Base-by-base conservation (phyloP, 176 grass and related monocot genomes). In the Musa acuminata region DNA sequence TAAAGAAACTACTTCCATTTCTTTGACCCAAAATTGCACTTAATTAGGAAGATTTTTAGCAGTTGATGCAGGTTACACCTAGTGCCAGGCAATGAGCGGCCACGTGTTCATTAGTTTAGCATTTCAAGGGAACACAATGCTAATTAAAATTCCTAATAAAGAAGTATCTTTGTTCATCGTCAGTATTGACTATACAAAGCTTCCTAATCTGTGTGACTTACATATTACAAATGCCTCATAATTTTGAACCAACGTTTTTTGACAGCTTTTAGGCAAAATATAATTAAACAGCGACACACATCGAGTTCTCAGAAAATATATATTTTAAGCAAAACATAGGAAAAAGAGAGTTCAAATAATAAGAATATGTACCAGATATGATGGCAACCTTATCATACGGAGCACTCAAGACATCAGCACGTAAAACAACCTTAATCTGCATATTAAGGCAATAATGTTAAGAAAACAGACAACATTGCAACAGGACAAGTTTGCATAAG, bases 351-450 rank as follows among this genome's bases (percentile, higher is more conserved):
- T 53, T 53, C 51, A 29, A 43, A 76, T 73, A 68, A 11, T 29
- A 52, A 69, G n/a, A 24, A 25, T 17, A 35, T 13, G 1, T 55
- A 99, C 95, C 95, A 83, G 95, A 99, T 76, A 99, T 94, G 78
- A 99, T 88, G 0, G 91, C 91, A 57, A 99, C 95, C 76, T 99
- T 99, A 35, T 91, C 86, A 82, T 85, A 94, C 67, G 76, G 57
- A 19, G 80, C 81, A 12, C 75, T 55, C 26, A 71, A 71, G 1
- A 94, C 91, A 89, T 99, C 95, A 75, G 95, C 95, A 71, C 95
- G 90, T 80, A 99, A 72, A 86, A 99, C 95, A 53, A 99, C 91
- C 81, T 94, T 99, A 89, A 91, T 91, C 95, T 99, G 95, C 84
- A 83, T 11, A 25, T 62, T 63, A 19, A 72, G 51, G 35, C 29